phyloP scores from a whole-genome alignment of 768 basidiomycete species.

The Rhodocollybia butyracea region DNA sequence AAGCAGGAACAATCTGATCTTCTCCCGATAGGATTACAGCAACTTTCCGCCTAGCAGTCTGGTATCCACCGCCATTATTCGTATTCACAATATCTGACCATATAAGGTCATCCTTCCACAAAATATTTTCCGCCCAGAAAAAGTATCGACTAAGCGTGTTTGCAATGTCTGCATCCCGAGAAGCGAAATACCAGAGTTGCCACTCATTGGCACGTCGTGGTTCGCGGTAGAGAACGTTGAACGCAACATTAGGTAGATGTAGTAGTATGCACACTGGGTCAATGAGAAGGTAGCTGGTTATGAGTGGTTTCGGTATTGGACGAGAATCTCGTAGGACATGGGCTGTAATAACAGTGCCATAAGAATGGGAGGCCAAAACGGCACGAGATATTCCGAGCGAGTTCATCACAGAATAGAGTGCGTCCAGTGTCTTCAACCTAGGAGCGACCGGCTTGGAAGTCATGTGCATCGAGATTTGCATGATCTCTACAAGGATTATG shows the following conservation, averaged over 20 bases:
- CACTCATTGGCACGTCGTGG: slow-evolving; percentile 55
- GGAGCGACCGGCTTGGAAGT: slow-evolving; percentile 41
- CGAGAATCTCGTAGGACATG: slow-evolving; percentile 32
- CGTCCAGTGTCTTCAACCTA: slow-evolving; percentile 35
- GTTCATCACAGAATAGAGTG: slow-evolving; percentile 42
- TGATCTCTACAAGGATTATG: slow-evolving; percentile 56
- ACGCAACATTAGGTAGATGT: slow-evolving; percentile 58
- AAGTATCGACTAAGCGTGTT: slow-evolving; percentile 57
- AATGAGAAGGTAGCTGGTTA: slow-evolving; percentile 47
- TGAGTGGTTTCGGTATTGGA: slow-evolving; percentile 22
- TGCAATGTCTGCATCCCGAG: slow-evolving; percentile 60
- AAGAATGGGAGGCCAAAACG: slow-evolving; percentile 56
- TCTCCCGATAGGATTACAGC: slow-evolving; percentile 32
- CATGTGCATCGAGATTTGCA: slow-evolving; percentile 60
- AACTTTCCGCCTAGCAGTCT: slow-evolving; percentile 17
- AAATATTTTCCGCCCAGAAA: slow-evolving; percentile 61
- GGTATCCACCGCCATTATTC: neutral
- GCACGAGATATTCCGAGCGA: slow-evolving; percentile 34
- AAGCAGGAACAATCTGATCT: slow-evolving; percentile 39
- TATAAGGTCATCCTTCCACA: slow-evolving; percentile 57
- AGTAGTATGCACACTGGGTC: slow-evolving; percentile 68
- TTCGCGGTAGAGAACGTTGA: slow-evolving; percentile 62
- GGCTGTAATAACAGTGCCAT: slow-evolving; percentile 55
- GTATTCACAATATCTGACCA: neutral
- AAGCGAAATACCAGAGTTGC: slow-evolving; percentile 68